These are phyloP conservation scores for Corymbia calophylla DNA, from an alignment of 441 rosid species.

Conservation along the genomic window DNA sequence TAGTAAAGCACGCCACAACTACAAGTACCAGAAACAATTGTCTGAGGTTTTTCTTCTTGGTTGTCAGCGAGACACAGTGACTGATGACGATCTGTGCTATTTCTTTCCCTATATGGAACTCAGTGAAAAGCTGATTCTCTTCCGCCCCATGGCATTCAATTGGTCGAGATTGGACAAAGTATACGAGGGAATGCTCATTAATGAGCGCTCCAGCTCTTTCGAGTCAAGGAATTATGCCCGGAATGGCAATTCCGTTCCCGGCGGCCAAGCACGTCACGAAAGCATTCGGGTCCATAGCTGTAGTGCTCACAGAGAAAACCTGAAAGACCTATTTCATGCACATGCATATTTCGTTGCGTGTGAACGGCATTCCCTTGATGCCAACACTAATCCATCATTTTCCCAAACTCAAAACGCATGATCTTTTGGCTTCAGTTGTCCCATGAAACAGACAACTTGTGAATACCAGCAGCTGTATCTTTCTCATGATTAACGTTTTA, in stretches of 20 bases:
- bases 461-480: not conserved
- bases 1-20: not conserved
- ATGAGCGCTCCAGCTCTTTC: not conserved
- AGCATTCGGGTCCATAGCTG: not conserved
- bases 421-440: not conserved
- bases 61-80: not conserved
- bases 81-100: not conserved
- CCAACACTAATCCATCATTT: not conserved
- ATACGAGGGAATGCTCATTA: not conserved
- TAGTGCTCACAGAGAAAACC: not conserved
- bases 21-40: not conserved
- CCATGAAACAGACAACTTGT: not conserved
- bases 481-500: not conserved
- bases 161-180: not conserved
- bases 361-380: not conserved
- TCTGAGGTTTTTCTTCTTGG: not conserved
- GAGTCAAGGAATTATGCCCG: not conserved
- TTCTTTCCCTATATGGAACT: not conserved
- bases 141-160: not conserved
- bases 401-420: not conserved
- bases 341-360: not conserved
- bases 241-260: not conserved
- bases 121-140: not conserved
- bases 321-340: not conserved
- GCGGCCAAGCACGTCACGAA: not conserved